Conservation (phyloP, 768 basidiomycete genomes). For the Mycena rosella region DNA sequence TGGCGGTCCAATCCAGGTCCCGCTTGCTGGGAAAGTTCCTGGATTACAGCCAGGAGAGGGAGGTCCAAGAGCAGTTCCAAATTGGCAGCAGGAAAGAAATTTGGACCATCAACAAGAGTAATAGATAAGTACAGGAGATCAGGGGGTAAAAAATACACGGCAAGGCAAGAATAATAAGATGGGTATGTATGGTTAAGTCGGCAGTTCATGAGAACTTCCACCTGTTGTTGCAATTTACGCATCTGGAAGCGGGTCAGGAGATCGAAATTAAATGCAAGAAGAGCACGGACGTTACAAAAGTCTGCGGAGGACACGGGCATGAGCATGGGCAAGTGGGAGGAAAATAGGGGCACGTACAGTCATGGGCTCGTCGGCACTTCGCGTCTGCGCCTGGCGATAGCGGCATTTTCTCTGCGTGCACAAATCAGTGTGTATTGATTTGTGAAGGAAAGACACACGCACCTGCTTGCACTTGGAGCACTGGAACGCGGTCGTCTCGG, state of each 20-base stretch:
- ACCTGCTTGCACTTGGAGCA: slow-evolving; percentile 95
- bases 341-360: slow-evolving; percentile 67
- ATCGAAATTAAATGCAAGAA: neutral
- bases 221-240: slow-evolving; percentile 77
- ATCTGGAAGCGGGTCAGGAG: slow-evolving; percentile 51
- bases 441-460: slow-evolving; percentile 38
- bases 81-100: no score
- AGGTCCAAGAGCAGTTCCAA: no score
- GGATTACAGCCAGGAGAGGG: no score
- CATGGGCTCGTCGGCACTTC: slow-evolving; percentile 99
- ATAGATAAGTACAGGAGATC: no score
- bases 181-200: no score
- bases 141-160: no score
- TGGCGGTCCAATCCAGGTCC: no score
- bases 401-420: slow-evolving; percentile 80
- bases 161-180: no score
- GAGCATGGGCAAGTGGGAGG: slow-evolving; percentile 13
- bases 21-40: no score
- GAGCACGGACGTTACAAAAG: slow-evolving; percentile 83
- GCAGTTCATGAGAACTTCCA: slow-evolving; percentile 32
- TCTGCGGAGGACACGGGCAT: slow-evolving; percentile 56
- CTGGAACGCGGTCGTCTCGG: slow-evolving; percentile 98
- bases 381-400: slow-evolving; percentile 96
- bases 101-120: no score
- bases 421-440: slow-evolving; percentile 43